Evolutionary conservation across 75 land plant genomes (phyloP).

Genomic region (Isoetes taiwanensis): DNA sequence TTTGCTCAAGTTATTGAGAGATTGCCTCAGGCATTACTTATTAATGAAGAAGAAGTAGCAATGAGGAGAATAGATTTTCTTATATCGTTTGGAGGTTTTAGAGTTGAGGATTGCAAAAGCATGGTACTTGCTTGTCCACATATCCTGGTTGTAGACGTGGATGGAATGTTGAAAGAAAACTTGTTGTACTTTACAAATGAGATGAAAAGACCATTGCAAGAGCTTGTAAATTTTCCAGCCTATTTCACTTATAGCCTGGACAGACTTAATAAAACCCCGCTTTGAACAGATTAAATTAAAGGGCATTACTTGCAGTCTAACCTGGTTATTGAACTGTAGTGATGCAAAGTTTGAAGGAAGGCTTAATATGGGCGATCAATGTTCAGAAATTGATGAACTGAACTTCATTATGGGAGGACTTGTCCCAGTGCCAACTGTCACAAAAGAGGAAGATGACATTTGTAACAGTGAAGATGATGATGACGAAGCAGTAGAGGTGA

Average conservation of each 20-base stretch:
- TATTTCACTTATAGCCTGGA: constrained; percentile 77
- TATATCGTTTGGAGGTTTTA: constrained; percentile 42
- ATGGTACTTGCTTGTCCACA: constrained; percentile 82
- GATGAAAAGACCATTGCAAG: constrained; percentile 55
- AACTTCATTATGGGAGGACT: no score
- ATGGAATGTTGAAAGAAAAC: constrained; percentile 38
- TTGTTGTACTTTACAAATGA: constrained; percentile 43
- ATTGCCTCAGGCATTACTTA: constrained; percentile 60
- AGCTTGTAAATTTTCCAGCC: constrained; percentile 64
- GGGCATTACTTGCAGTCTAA: constrained; percentile 56
- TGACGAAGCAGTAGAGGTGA: no score
- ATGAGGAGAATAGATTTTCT: constrained; percentile 51
- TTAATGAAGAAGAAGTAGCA: constrained; percentile 23
- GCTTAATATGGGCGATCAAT: no score
- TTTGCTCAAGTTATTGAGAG: constrained; percentile 50
- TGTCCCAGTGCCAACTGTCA: no score
- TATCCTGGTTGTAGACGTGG: constrained; percentile 61
- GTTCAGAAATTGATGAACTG: no score
- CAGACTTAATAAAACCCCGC: constrained; percentile 55
- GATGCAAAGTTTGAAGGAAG: constrained; percentile 64
- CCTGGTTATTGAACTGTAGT: constrained; percentile 72
- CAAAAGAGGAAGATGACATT: constrained; percentile 37
- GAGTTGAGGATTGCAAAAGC: constrained; percentile 35
- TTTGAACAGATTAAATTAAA: constrained; percentile 35
- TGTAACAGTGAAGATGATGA: constrained; percentile 45